Evolutionary conservation across 1,284 basidiomycete species (phyloP).

Genomic region (Ceratorhiza oryzae-sativae): DNA sequence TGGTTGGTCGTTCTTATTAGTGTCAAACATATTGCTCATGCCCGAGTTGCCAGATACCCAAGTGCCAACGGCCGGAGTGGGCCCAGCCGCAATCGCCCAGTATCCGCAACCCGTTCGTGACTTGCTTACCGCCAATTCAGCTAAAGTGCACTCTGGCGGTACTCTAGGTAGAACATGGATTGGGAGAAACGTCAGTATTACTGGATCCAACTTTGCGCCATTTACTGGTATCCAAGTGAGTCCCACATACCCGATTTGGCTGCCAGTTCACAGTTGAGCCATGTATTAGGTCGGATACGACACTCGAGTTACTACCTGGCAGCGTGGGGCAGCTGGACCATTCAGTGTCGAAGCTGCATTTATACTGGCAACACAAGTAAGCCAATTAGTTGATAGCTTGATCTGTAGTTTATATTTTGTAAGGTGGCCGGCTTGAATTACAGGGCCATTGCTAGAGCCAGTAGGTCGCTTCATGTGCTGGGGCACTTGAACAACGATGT

Average conservation of each 20-base stretch:
- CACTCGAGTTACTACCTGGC: not conserved
- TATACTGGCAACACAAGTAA: not conserved
- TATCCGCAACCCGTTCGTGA: not conserved
- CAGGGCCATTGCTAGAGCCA: not conserved
- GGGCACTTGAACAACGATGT: not conserved
- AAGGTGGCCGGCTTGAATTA: not conserved
- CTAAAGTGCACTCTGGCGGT: not conserved
- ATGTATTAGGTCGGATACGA: not conserved
- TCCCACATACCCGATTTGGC: too few species aligned
- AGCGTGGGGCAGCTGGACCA: not conserved
- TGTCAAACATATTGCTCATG: not conserved
- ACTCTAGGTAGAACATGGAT: not conserved
- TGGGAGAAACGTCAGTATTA: not conserved
- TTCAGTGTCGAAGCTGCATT: slow-evolving; percentile 8
- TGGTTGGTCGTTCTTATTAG: not conserved
- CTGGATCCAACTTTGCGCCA: not conserved
- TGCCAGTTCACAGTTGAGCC: not conserved
- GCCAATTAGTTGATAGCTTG: not conserved
- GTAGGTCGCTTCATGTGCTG: not conserved
- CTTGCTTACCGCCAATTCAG: not conserved
- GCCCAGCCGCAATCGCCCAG: not conserved
- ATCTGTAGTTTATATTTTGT: not conserved
- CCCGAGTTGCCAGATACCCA: not conserved
- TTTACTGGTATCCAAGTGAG: not conserved
- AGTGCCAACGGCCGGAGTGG: not conserved